Evolutionary conservation across 2,329 filamentous ascomycete species (phyloP).

Genomic region (Botryotinia narcissicola): DNA sequence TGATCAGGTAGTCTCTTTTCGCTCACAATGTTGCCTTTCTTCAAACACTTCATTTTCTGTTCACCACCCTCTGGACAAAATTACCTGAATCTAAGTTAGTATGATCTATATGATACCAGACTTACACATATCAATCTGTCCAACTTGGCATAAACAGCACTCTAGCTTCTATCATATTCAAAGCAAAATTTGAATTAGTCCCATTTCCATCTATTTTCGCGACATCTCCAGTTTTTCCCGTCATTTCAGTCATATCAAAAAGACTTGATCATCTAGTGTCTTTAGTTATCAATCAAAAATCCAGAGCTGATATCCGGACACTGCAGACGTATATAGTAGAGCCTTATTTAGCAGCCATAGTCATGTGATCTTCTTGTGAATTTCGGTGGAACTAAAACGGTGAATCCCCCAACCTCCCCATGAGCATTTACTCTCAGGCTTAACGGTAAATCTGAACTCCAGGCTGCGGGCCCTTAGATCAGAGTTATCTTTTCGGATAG

Average conservation of each 20-base stretch:
- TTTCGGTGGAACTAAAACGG: too few relatives aligned
- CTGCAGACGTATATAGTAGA: neutral
- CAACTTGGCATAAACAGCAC: conserved; percentile 59
- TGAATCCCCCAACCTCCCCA: too few relatives aligned
- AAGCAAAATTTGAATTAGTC: conserved; percentile 48
- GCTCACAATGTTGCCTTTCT: neutral
- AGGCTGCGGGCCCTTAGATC: too few relatives aligned
- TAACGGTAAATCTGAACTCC: too few relatives aligned
- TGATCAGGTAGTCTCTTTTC: neutral
- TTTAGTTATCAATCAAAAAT: neutral
- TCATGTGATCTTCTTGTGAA: too few relatives aligned
- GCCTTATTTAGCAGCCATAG: too few relatives aligned
- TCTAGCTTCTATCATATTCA: conserved; percentile 62
- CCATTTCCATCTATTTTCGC: conserved; percentile 24
- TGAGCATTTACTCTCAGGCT: too few relatives aligned
- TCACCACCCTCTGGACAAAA: conserved; percentile 35
- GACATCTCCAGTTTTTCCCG: conserved; percentile 47
- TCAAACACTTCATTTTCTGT: conserved; percentile 37
- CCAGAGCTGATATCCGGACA: neutral
- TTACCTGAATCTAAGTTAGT: neutral
- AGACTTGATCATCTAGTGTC: neutral
- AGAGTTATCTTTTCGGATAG: too few relatives aligned
- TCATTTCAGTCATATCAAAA: neutral
- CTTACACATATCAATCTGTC: conserved; percentile 63
- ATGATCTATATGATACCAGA: neutral